Percentiles rank a stretch among this genome's conserved stretches.
Evolutionary conservation across 2,329 filamentous ascomycete species (phyloP).

Genomic region (Ilyonectria sp.): DNA sequence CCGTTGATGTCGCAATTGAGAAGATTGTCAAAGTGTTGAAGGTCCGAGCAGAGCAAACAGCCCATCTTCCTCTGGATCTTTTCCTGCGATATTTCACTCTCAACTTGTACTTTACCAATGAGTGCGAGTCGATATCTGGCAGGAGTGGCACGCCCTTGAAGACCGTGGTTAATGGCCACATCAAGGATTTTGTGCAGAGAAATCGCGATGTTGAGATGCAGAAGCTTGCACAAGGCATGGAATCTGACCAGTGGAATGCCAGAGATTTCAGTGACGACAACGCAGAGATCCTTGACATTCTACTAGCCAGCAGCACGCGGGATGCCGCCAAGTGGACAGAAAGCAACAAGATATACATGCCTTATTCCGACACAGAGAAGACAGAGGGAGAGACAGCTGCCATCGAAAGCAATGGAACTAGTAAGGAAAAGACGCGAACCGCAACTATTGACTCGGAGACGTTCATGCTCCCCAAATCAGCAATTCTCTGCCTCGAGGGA

Average conservation of each 20-base stretch:
- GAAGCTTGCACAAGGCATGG: conserved; percentile 81
- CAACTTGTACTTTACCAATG: conserved; percentile 86
- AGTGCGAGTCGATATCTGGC: conserved; percentile 88
- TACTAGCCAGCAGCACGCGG: conserved; percentile 79
- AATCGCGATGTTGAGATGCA: conserved; percentile 82
- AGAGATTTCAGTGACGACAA: conserved; percentile 80
- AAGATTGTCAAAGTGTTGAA: conserved; percentile 82
- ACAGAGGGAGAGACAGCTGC: conserved; percentile 51
- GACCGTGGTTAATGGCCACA: conserved; percentile 85
- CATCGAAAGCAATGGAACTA: conserved; percentile 63
- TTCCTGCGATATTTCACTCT: conserved; percentile 88
- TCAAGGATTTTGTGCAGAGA: conserved; percentile 82
- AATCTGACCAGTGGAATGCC: conserved; percentile 84
- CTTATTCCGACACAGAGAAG: conserved; percentile 58
- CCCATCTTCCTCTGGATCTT: conserved; percentile 75
- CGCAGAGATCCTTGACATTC: conserved; percentile 71
- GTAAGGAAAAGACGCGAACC: conserved; percentile 76
- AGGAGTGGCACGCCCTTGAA: conserved; percentile 83
- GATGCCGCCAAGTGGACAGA: conserved; percentile 79
- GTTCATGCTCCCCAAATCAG: conserved; percentile 89
- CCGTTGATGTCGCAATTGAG: conserved; percentile 85
- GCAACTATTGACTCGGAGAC: conserved; percentile 88
- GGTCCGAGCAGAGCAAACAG: conserved; percentile 82
- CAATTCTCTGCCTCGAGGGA: conserved; percentile 83
- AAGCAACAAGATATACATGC: conserved; percentile 71